Base-by-base conservation (phyloP, 1,139 yeast species). In the Lodderomyces pseudojiufengensis region DNA sequence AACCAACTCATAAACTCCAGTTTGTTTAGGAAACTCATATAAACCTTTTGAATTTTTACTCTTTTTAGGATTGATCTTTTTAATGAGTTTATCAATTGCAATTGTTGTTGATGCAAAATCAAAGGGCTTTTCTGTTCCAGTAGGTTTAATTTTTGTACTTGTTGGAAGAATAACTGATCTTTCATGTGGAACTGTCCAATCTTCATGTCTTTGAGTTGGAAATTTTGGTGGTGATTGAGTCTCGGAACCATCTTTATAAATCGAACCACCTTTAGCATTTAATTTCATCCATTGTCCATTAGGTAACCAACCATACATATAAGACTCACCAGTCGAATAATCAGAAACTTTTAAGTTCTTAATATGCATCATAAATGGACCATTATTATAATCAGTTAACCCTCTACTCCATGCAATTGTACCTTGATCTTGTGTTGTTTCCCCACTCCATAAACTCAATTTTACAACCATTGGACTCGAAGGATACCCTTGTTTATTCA, bases 361-460 rank as follows among this genome's bases (percentile, higher is more conserved):
- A 8, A 64, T 54, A 26, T 41, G 39, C 73, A 67, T 67, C 9
- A 48, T 43, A 44, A 60, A 68, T 1, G 75, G 75, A 22, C 58
- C 51, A 24, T 55, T 45, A 1, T 42, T 33, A 45, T 61, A 68
- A 42, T 61, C 56, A 5, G 71, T 57, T 9, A 39, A 16, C 1
- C 73, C 75, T 0, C 73, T 73, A 1, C 72, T 65, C 74, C 73
- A 68, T 18, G 49, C 43, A 14, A 65, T 61, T 9, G 74, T 69
- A 2, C 70, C 73, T 13, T 46, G 45, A 12, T 51, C 50, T 39
- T 67, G 66, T 15, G 40, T 37, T 10, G 50, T 52, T 1, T 73
- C 73, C 0, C 73, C 74, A 4, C 70, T 71, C 73, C 73, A 68
- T 23, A 66, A 44, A 46, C 71, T 63, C 24, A 66, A 46, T 36